Evolutionary conservation across 78 protist species (phyloP), one percentile per base, ranked within the genome.

Genomic region (Guillardia theta): DNA sequence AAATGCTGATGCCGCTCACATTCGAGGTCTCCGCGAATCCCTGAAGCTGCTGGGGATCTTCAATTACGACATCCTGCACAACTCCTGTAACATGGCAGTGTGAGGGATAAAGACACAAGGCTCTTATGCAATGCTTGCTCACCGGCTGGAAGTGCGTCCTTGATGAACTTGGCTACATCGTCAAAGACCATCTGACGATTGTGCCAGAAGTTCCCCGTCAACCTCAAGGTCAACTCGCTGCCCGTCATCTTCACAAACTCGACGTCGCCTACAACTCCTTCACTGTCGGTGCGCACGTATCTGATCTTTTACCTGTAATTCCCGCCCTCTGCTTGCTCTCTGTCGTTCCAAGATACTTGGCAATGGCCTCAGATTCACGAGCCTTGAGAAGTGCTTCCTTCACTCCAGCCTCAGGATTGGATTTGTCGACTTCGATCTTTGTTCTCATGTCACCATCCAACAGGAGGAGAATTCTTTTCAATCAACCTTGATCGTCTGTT

Each of bases 11-110:
- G n/a, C n/a, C n/a, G n/a, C n/a, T n/a, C n/a, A n/a, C 87, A 43
- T 70, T 70, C 47, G 87, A 70, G 45, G 87, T 70, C 87, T 70
- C 87, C 15, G 87, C 87, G 44, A 70, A 70, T 37, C 87, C 87
- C 0, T 58, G 39, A 24, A 58, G 70, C 70, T 58, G 70, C 70
- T 58, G 21, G 39, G 21, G 21, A 30, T 58, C 70, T 30, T 58
- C 70, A 30, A 58, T 58, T 30, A 58, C 70, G 39, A 58, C 70
- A 24, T 24, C 21, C 70, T 6, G 27, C 70, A 58, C 70, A 1
- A 30, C 27, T 30, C 70, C 70, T 58, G 70, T n/a, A n/a, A n/a
- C n/a, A n/a, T n/a, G n/a, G n/a, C n/a, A n/a, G n/a, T n/a, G n/a
- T n/a, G n/a, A n/a, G n/a, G n/a, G n/a, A n/a, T n/a, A n/a, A n/a